Evolutionary conservation across 1,284 basidiomycete species (phyloP).

Genomic region (Ceratobasidium papillatum): DNA sequence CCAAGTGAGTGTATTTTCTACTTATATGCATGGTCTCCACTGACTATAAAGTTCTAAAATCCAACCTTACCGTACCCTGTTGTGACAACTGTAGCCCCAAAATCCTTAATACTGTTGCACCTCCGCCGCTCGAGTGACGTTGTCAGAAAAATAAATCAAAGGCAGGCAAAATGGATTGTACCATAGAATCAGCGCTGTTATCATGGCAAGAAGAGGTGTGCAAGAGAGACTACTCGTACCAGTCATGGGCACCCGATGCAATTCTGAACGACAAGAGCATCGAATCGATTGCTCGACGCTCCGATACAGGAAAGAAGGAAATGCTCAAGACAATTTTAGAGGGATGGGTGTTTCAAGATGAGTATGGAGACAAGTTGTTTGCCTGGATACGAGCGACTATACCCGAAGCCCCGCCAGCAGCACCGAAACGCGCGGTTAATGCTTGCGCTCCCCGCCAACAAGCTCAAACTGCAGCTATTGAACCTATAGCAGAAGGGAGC

Average conservation of each 20-base stretch:
- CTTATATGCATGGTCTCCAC: not conserved
- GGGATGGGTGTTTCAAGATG: not conserved
- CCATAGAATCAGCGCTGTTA: not conserved
- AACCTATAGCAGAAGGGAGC: too few species aligned
- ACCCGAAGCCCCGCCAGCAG: not conserved
- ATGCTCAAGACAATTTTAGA: not conserved
- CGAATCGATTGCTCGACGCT: constrained; percentile 11
- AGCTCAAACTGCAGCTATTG: not conserved
- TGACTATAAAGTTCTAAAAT: not conserved
- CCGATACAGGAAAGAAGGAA: not conserved
- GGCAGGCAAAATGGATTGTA: not conserved
- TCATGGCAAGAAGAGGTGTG: constrained; percentile 15
- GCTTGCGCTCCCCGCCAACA: not conserved
- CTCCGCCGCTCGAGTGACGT: not conserved
- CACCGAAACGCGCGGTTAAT: not conserved
- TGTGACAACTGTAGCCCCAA: constrained; percentile 7
- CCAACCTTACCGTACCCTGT: not conserved
- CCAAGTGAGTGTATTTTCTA: not conserved
- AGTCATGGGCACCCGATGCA: constrained; percentile 5
- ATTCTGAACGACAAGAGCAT: not conserved
- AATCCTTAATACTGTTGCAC: not conserved
- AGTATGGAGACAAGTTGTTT: not conserved
- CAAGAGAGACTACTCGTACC: not conserved
- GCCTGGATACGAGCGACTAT: not conserved
- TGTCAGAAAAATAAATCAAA: not conserved